Percentiles rank a stretch among this genome's conserved stretches.
Evolutionary conservation across 805 yeast species (phyloP).

Genomic region (Lachancea dasiensis): DNA sequence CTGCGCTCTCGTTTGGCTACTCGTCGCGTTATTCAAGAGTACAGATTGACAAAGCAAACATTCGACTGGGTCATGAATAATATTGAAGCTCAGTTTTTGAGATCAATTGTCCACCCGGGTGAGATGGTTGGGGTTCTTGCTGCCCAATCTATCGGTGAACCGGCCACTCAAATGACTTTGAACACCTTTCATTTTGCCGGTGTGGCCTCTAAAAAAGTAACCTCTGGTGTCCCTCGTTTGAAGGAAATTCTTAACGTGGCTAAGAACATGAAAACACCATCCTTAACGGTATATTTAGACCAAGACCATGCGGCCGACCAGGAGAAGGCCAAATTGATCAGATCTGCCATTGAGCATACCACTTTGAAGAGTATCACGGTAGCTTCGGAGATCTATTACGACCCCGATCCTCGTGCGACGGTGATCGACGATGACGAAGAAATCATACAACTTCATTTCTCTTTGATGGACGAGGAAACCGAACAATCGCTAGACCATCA

Average conservation of each 20-base stretch:
- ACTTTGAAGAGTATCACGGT: conserved; percentile 91
- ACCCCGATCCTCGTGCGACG: conserved; percentile 97
- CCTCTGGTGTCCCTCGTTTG: conserved; percentile 95
- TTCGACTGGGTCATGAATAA: conserved; percentile 97
- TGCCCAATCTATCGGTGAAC: conserved; percentile 97
- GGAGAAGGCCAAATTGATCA: conserved; percentile 89
- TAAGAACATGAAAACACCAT: conserved; percentile 98
- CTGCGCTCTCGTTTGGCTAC: conserved; percentile 88
- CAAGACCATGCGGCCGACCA: conserved; percentile 79
- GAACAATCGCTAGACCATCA: conserved; percentile 91
- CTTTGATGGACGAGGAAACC: conserved; percentile 95
- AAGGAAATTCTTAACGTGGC: conserved; percentile 98
- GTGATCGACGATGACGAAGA: conserved; percentile 95
- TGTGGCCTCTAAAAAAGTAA: conserved; percentile 93
- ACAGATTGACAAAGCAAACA: conserved; percentile 72
- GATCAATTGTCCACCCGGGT: conserved; percentile 90
- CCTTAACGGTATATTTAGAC: conserved; percentile 85
- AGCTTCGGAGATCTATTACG: conserved; percentile 95
- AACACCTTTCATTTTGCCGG: conserved; percentile 98
- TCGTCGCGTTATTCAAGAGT: conserved; percentile 89
- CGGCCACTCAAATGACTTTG: conserved; percentile 96
- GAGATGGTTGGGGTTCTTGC: conserved; percentile 98
- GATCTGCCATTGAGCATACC: conserved; percentile 96
- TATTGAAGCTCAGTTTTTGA: conserved; percentile 87
- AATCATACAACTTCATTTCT: conserved; percentile 94